These are phyloP conservation scores for Aegilops umbellulata DNA, from an alignment of 176 grass and related monocot species.

Conservation along the genomic window DNA sequence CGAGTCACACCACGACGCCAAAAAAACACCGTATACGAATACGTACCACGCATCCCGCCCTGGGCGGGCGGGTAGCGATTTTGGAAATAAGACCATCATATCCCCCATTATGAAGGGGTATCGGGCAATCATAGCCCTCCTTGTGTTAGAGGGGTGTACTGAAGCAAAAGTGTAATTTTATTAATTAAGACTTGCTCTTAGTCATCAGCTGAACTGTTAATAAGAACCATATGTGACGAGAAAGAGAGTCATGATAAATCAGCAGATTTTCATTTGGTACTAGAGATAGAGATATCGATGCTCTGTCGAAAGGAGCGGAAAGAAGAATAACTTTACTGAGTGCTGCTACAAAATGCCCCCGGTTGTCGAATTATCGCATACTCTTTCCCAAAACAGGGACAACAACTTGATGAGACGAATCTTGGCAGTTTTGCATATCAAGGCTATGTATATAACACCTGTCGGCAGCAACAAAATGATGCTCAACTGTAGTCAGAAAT, in stretches of 20 bases:
- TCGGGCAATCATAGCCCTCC: too few relatives aligned
- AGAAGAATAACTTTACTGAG: slow-evolving; percentile 28
- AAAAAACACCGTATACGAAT: too few relatives aligned
- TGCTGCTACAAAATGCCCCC: not conserved
- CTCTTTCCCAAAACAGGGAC: slow-evolving; percentile 25
- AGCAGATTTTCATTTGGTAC: not conserved
- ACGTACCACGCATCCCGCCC: too few relatives aligned
- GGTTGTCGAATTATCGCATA: not conserved
- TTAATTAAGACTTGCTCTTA: not conserved
- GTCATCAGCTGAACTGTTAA: not conserved
- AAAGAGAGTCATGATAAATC: not conserved
- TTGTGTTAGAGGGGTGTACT: too few relatives aligned
- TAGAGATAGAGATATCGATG: not conserved
- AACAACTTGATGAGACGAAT: slow-evolving; percentile 16
- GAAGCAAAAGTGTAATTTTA: too few relatives aligned
- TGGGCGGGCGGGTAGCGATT: too few relatives aligned
- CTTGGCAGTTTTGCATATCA: not conserved
- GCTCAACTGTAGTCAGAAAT: not conserved
- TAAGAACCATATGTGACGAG: not conserved
- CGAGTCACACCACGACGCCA: too few relatives aligned
- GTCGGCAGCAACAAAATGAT: not conserved
- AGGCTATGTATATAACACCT: not conserved
- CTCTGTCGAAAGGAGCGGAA: not conserved
- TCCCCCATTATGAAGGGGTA: too few relatives aligned
- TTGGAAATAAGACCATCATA: too few relatives aligned